These are phyloP conservation scores for Thozetella sp. DNA, from an alignment of 495 filamentous ascomycete genomes.

Conservation along the genomic window DNA sequence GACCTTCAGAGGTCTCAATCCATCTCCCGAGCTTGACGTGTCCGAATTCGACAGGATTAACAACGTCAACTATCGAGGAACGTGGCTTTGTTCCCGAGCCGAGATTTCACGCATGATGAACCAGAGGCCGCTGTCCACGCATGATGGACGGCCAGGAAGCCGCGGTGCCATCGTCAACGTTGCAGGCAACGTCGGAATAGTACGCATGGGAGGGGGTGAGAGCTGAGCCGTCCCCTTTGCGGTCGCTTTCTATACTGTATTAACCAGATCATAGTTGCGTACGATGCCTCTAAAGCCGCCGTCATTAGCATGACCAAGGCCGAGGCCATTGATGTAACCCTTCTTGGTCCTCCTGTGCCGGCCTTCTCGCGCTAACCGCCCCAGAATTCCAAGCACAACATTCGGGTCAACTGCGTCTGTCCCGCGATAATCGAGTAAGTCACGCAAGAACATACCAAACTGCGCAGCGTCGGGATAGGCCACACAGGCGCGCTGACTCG, in stretches of 20 bases:
- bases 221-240: constrained; percentile 15
- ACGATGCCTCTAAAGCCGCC: constrained; percentile 49
- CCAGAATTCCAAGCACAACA: constrained; percentile 31
- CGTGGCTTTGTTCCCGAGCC: constrained; percentile 48
- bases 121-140: constrained; percentile 43
- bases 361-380: no score
- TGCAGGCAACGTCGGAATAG: constrained; percentile 51
- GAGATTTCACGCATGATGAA: constrained; percentile 44
- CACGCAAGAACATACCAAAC: not conserved
- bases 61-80: constrained; percentile 51
- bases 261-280: constrained; percentile 30
- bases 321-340: constrained; percentile 21
- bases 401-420: constrained; percentile 57
- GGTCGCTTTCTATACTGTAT: not conserved
- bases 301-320: constrained; percentile 42
- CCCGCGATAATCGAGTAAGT: constrained; percentile 46
- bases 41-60: constrained; percentile 49
- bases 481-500: no score
- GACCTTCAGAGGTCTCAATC: constrained; percentile 34
- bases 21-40: constrained; percentile 33
- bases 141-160: constrained; percentile 31
- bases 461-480: no score
- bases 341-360: not conserved
- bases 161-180: constrained; percentile 52
- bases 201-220: constrained; percentile 44